Evolutionary conservation across 176 grass and related monocot species (phyloP).

Genomic region (Secale cereale): DNA sequence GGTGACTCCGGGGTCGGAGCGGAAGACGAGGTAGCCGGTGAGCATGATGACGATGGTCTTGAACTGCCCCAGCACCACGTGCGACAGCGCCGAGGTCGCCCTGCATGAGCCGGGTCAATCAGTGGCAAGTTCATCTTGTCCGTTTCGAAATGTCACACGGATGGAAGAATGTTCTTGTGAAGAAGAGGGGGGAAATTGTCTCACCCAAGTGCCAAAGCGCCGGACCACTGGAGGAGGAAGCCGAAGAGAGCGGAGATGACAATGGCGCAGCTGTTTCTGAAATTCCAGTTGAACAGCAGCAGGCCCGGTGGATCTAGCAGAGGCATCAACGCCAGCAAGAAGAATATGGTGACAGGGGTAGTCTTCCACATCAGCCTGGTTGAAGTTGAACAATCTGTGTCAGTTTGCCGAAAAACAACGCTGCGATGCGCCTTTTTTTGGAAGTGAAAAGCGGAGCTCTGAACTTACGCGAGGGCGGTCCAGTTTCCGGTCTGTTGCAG

Average conservation of each 20-base stretch:
- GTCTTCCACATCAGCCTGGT: slow-evolving; percentile 97
- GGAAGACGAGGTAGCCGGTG: slow-evolving; percentile 67
- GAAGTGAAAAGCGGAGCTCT: slow-evolving; percentile 39
- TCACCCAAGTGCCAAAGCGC: slow-evolving; percentile 96
- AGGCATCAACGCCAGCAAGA: slow-evolving; percentile 85
- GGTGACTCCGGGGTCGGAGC: slow-evolving; percentile 72
- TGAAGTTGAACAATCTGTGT: slow-evolving; percentile 9
- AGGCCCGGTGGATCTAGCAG: slow-evolving; percentile 84
- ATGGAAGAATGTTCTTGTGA: background rate
- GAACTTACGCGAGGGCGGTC: slow-evolving; percentile 92
- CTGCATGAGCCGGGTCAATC: slow-evolving; percentile 24
- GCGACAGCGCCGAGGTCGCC: slow-evolving; percentile 82
- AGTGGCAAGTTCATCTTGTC: background rate
- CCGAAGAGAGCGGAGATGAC: slow-evolving; percentile 87
- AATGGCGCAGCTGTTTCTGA: slow-evolving; percentile 64
- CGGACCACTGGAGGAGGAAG: slow-evolving; percentile 96
- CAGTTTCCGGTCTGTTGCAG: slow-evolving; percentile 86
- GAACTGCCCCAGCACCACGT: slow-evolving; percentile 92
- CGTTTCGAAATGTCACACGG: background rate
- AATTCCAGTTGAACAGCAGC: slow-evolving; percentile 69
- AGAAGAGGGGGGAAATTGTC: background rate
- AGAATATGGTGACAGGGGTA: slow-evolving; percentile 91
- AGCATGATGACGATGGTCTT: slow-evolving; percentile 91
- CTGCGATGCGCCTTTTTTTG: background rate
- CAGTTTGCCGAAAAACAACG: background rate